Evolutionary conservation across 2,329 filamentous ascomycete species (phyloP), one percentile per base, ranked within the genome.

Genomic region (Grosmannia penicillata): DNA sequence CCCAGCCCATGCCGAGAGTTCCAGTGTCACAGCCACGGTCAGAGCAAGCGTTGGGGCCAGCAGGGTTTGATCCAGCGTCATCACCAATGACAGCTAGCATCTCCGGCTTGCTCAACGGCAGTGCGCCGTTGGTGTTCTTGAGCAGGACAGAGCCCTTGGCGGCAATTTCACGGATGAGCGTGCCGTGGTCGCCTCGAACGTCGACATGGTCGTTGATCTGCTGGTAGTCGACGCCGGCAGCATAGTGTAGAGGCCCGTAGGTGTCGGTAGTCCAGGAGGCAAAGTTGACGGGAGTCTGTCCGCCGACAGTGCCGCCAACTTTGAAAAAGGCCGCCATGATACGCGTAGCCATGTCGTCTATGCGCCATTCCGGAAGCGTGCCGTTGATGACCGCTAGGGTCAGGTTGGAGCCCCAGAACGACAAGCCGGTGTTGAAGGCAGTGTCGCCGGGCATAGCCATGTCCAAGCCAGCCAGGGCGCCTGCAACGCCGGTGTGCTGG

Each of bases 371-470:
- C 1, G 89, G 84, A 24, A 96, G 63, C 1, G 86, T 94, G 26
- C 87, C 87, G 53, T 96, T 95, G 48, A 93, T 59, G 6, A 95
- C 77, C 2, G 83, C 83, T 34, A 93, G 63, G 2, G 89, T 95
- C 48, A 96, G 58, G 58, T 96, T 96, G 22, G 77, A 63, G 9
- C 89, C 89, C 28, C 24, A 40, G 28, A 32, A 40, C 28, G 33
- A 36, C 10, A 18, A 24, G 23, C 38, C 38, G 4, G 70, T 74
- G 56, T 81, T 74, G 61, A 95, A 93, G 17, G 60, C 47, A 2
- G 81, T 81, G 53, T 95, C 89, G 39, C 84, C 83, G 1, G 82
- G 82, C 84, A 91, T 91, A n/a, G 70, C 70, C 82, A 91, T 86
- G 55, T 93, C 85, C 19, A 91, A 63, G 28, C 83, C 84, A 18